Conservation (phyloP, 1,284 basidiomycete species). For the Moesziomyces antarcticus region DNA sequence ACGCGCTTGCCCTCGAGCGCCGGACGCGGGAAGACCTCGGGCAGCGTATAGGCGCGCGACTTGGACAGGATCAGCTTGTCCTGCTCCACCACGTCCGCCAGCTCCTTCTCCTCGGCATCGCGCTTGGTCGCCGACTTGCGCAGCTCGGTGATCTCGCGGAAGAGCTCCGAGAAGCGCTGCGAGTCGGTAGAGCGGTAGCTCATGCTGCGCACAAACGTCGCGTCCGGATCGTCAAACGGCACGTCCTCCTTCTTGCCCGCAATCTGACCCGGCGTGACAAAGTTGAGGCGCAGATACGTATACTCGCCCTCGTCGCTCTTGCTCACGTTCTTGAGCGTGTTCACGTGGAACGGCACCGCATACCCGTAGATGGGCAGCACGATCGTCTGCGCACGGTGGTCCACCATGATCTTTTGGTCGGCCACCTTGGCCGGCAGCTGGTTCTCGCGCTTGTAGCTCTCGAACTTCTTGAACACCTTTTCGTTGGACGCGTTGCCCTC, state of each 20-base stretch:
- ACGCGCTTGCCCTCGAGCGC: slow-evolving; percentile 88
- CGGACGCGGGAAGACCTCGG: slow-evolving; percentile 92
- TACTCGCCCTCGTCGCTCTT: slow-evolving; percentile 97
- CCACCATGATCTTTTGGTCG: slow-evolving; percentile 81
- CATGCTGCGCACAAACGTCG: slow-evolving; percentile 94
- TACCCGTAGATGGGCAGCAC: slow-evolving; percentile 93
- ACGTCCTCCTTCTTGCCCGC: slow-evolving; percentile 99
- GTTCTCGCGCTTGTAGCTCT: slow-evolving; percentile 94
- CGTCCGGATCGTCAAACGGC: slow-evolving; percentile 97
- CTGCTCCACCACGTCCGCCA: slow-evolving; percentile 97
- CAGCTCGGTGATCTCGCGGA: slow-evolving; percentile 90
- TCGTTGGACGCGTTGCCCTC: slow-evolving; percentile 73
- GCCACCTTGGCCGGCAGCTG: slow-evolving; percentile 76
- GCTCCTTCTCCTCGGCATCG: slow-evolving; percentile 96
- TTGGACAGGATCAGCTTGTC: slow-evolving; percentile 87
- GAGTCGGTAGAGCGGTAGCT: slow-evolving; percentile 91
- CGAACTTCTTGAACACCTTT: slow-evolving; percentile 89
- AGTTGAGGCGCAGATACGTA: slow-evolving; percentile 95
- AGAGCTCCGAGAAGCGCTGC: slow-evolving; percentile 87
- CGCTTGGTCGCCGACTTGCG: slow-evolving; percentile 97
- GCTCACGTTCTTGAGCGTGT: slow-evolving; percentile 96
- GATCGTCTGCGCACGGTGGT: slow-evolving; percentile 88
- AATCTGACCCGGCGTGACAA: slow-evolving; percentile 97
- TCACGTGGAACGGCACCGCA: slow-evolving; percentile 97
- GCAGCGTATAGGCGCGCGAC: slow-evolving; percentile 71